A percentile compares a stretch with the other conserved stretches of the same genome.
These are phyloP conservation scores for Cutaneotrichosporon spelunceum DNA, from an alignment of 1,284 basidiomycete genomes.

Conservation along the genomic window DNA sequence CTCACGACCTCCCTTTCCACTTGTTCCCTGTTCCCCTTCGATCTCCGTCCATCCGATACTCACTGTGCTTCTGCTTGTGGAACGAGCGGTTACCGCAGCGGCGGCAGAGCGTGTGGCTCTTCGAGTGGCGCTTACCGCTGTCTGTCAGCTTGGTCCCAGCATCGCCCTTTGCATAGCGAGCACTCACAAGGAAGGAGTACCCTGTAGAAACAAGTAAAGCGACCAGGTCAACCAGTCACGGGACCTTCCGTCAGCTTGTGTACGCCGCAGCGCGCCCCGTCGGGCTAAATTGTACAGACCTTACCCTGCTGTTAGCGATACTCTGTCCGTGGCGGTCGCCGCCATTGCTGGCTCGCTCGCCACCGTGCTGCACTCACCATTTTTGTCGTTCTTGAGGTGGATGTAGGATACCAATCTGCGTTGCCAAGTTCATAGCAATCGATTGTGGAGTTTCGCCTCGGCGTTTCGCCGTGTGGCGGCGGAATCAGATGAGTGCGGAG, in stretches of 20 bases:
- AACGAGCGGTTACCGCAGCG: conserved; percentile 89
- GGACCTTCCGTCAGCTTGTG: conserved; percentile 48
- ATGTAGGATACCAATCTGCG: conserved; percentile 1
- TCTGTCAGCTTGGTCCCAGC: conserved; percentile 12
- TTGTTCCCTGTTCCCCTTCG: not conserved
- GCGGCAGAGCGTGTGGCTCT: conserved; percentile 95
- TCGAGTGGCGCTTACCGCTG: conserved; percentile 92
- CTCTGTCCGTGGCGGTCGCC: not conserved
- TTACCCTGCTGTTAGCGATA: conserved; percentile 20
- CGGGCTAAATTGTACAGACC: conserved; percentile 17
- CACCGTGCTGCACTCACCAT: conserved; percentile 11
- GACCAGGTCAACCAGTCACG: conserved; percentile 61
- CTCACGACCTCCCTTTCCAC: not conserved
- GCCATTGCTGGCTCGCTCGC: not conserved
- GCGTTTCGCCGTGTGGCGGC: not conserved
- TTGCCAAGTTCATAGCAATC: not conserved
- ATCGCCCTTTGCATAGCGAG: not conserved
- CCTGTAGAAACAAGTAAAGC: conserved; percentile 55
- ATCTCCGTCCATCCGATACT: conserved; percentile 42
- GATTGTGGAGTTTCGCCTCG: not conserved
- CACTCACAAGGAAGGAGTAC: conserved; percentile 80
- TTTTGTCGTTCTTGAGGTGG: conserved; percentile 16
- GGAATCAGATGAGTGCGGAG: not conserved
- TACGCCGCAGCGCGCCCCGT: conserved; percentile 5
- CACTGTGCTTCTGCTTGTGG: conserved; percentile 97